Evolutionary conservation across 2,329 filamentous ascomycete species (phyloP), one percentile per base, ranked within the genome.

Genomic region (Calonectria montana): DNA sequence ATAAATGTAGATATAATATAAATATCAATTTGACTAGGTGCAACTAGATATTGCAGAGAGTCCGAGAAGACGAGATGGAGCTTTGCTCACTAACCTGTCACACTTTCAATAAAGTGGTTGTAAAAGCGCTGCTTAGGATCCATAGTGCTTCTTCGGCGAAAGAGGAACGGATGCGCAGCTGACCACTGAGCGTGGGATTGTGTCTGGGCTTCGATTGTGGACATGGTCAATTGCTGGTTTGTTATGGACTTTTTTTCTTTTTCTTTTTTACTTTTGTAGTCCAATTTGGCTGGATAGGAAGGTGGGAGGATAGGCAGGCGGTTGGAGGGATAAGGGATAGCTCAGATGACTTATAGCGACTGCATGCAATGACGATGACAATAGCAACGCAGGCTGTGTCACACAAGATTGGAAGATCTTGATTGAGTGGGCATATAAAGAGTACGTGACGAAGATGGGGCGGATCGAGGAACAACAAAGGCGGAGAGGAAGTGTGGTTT

Each of bases 71-170:
- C n/a, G 55, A 31, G 29, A 67, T 9, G 3, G 8, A 23, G 31
- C n/a, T 23, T 43, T 16, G n/a, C 43, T 77, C 39, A 67, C 86
- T 82, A 85, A 95, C 94, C 88, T 57, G 91, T 90, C 64, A 94
- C 90, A 82, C 94, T 92, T 77, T 92, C 88, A 76, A 94, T 92
- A 80, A 98, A 98, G 81, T 95, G 93, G 77, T 91, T 91, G 82
- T 96, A 96, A 86, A 98, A 98, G 43, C 91, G 91, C 80, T 96
- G 93, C 76, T 95, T 97, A 69, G 82, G 80, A 71, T 84, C 82
- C 83, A 84, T 84, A 65, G 65, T 79, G 48, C 70, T 74, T 43
- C 64, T 65, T 29, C 68, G 75, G 65, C 69, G 77, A 63, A 78
- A 76, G 47, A 77, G 77, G 50, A 75, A 66, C 62, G 76, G 74